Evolutionary conservation across 202 grass and related monocot species (phyloP), one percentile per base, ranked within the genome.

Genomic region (Musa balbisiana): DNA sequence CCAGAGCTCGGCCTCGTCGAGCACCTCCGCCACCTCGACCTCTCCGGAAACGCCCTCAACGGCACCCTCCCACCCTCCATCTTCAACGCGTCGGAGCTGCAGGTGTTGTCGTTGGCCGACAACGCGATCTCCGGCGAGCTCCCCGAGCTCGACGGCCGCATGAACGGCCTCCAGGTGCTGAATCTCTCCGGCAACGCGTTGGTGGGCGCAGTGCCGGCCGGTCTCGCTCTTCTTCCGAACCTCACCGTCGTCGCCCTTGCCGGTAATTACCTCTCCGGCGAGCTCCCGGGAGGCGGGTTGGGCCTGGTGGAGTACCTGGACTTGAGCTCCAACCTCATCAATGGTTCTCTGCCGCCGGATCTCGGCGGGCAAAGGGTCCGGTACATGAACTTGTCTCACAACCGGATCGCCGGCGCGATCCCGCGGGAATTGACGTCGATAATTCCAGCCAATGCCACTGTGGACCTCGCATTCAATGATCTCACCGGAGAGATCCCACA

Each of bases 181-280:
- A 77, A 77, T 49, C 60, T 77, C 20, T 77, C 74, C 11, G 75
- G 21, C 14, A 77, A 77, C n/a, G 75, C 75, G 2, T 66, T 77
- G 60, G 62, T 9, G 4, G 75, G 75, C 20, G 8, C 20, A 25
- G n/a, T 77, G 20, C 75, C 75, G 62, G 13, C 10, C 49, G 11
- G 11, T 49, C 59, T 77, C 8, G 49, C 59, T 1, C 49, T 65
- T 62, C 75, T 77, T 64, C 75, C 60, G 3, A 66, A 51, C 49
- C 75, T 77, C n/a, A 53, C 75, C n/a, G 49, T 21, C 8, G 49
- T 77, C 20, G 24, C 75, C 21, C 43, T 77, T 8, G 75, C 75
- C 17, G 52, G 51, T 49, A 77, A 77, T 65, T 65, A 77, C 75
- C 59, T 77, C 75, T 77, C 43, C 49, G 75, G 75, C 12, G 60